Evolutionary conservation across 306 rosid species (phyloP), one percentile per base, ranked within the genome.

Genomic region (Begonia peltatifolia): DNA sequence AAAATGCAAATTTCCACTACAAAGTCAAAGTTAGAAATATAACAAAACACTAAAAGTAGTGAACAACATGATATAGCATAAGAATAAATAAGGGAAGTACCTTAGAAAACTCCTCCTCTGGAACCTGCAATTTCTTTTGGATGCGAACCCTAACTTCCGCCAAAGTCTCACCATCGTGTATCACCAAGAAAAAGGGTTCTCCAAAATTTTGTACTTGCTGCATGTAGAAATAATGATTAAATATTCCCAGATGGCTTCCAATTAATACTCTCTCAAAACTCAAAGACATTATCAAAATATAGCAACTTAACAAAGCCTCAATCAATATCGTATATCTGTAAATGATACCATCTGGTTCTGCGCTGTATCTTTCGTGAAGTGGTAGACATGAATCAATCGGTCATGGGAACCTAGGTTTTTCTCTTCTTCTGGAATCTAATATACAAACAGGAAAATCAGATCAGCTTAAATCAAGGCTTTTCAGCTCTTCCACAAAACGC

Each of bases 141-240:
- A 90, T 48, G 35, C 93, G 92, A 65, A 60, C 68, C 64, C 80
- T 86, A 60, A 90, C 94, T 42, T 86, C 95, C 41, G 87, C 93
- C 48, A 90, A 56, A 16, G 86, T 68, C 76, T 83, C 99, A 15
- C 84, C 81, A 60, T 90, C 99, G 58, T 44, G 83, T 56, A 86
- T 76, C 49, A 75, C 88, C 78, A 90, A 73, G 67, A 90, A 76
- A 69, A 90, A 86, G 38, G 99, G 95, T 69, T 90, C 94, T 53
- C 99, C 99, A 10, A 90, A 85, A 58, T 90, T 85, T 65, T 90
- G 95, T 48, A 90, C 75, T 64, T 83, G 97, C 95, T 82, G 84
- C 58, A 35, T 8, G 41, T 47, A 48, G 58, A 50, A 41, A 30
- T 30, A 64, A 63, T 30, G 36, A 30, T 30, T 30, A 3, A 30